Base-by-base conservation (phyloP, 768 basidiomycete species). In the Rhodotorula babjevae region DNA sequence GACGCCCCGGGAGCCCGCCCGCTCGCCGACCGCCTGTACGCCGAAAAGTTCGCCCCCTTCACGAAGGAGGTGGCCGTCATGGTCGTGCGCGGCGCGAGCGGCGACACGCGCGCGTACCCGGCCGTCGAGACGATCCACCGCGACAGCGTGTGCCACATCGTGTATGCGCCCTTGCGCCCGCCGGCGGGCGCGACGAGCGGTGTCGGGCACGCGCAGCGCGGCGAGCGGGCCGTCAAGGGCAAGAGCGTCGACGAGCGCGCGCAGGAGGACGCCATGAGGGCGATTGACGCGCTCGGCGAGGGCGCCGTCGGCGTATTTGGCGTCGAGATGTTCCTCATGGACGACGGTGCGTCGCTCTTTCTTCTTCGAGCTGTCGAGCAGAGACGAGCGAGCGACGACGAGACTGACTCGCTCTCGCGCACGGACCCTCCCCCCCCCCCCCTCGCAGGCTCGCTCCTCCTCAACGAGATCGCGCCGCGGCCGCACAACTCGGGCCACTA, bases 401-500 rank as follows among this genome's bases (percentile, higher is more conserved):
- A 15, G 36, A 36, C 36, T 36, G 36, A 36, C 36, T 36, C 36
- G 36, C 5, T 36, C 36, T 36, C 36, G 36, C 9, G 36, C 36
- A 36, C 36, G 5, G 5, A 36, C 36, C 36, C n/a, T n/a, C n/a
- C n/a, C n/a, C n/a, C n/a, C n/a, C n/a, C n/a, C n/a, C 44, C 42
- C 36, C 44, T 64, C 21, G 11, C 75, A 94, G 93, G 90, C 21
- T 81, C 84, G 1, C 85, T 97, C 2, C 87, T 87, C 69, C 86
- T 99, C 74, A 99, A 99, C 81, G 96, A 99, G 83, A 95, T 99
- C 72, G 96, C 96, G 0, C 96, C 96, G 21, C 87, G 96, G 27
- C 95, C 96, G 2, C 96, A 99, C 81, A 99, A 98, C 82, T 97
- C 94, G 16, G 96, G 95, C 0, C 96, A 99, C 80, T 95, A 97